Evolutionary conservation across 306 rosid species (phyloP).

Genomic region (peach (Prunus persica)): DNA sequence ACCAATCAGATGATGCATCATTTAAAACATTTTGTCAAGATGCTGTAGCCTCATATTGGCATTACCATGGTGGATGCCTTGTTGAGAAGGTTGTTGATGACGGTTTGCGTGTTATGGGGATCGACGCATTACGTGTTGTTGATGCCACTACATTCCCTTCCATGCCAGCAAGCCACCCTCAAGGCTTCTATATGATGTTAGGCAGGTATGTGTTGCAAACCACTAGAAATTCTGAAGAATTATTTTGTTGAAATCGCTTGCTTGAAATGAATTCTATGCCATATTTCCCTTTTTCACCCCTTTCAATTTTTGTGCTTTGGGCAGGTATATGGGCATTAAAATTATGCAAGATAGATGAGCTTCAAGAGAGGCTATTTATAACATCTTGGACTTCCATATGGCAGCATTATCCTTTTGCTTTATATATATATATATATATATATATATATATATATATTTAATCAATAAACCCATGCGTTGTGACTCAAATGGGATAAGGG

Average conservation of each 20-base stretch:
- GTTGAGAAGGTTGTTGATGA: slow-evolving; percentile 19
- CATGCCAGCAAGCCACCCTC: slow-evolving; percentile 21
- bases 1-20: slow-evolving; percentile 6
- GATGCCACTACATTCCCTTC: slow-evolving; percentile 7
- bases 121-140: neutral
- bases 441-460: too few species aligned
- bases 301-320: neutral
- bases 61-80: slow-evolving; percentile 26
- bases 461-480: too few species aligned
- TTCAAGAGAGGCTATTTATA: neutral
- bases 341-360: neutral
- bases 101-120: slow-evolving; percentile 6
- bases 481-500: too few species aligned
- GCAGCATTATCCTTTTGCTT: too few species aligned
- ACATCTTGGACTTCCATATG: too few species aligned
- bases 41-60: slow-evolving; percentile 17
- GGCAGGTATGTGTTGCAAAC: slow-evolving; percentile 9
- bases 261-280: too few species aligned
- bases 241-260: neutral
- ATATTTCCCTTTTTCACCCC: neutral
- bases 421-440: too few species aligned
- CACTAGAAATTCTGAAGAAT: neutral
- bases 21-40: slow-evolving; percentile 4
- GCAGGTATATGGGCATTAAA: neutral
- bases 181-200: neutral